phyloP scores from a whole-genome alignment of 2,329 filamentous ascomycete species.

The Dactylella cylindrospora region DNA sequence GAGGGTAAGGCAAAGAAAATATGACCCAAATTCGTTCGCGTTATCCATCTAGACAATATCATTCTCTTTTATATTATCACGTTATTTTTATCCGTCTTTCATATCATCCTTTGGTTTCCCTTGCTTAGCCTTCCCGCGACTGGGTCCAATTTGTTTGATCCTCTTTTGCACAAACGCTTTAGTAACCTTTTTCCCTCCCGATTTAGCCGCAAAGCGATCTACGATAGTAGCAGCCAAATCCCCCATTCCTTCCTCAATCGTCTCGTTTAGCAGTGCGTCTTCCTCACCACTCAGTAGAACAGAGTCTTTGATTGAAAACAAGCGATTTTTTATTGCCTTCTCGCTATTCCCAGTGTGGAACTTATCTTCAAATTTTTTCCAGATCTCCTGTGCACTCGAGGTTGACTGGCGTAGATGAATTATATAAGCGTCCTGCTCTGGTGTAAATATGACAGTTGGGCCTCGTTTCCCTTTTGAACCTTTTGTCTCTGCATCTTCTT shows the following conservation, averaged over 20 bases:
- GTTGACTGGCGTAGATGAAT: constrained; percentile 1
- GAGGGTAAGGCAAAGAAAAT: no score
- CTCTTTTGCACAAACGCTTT: constrained; percentile 24
- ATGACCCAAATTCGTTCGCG: no score
- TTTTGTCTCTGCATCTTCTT: no score
- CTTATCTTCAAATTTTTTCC: constrained; percentile 10
- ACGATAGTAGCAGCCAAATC: constrained; percentile 11
- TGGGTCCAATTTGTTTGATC: constrained; percentile 3
- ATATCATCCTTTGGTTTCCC: not conserved
- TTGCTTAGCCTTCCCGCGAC: not conserved
- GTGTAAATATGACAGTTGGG: not conserved
- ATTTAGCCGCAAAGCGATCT: constrained; percentile 9
- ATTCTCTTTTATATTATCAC: no score
- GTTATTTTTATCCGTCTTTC: no score
- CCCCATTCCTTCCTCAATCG: constrained; percentile 9
- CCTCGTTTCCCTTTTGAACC: no score
- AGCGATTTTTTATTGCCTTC: constrained; percentile 9
- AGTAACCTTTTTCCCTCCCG: constrained; percentile 16
- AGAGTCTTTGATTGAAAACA: constrained; percentile 21
- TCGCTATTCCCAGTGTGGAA: constrained; percentile 7
- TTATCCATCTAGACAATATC: no score
- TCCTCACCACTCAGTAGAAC: constrained; percentile 8
- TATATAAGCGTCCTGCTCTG: constrained; percentile 17
- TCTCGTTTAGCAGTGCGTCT: not conserved
- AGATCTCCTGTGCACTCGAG: not conserved